phyloP scores from a whole-genome alignment of 2,329 filamentous ascomycete genomes.

The Sphaerostilbella broomeana region DNA sequence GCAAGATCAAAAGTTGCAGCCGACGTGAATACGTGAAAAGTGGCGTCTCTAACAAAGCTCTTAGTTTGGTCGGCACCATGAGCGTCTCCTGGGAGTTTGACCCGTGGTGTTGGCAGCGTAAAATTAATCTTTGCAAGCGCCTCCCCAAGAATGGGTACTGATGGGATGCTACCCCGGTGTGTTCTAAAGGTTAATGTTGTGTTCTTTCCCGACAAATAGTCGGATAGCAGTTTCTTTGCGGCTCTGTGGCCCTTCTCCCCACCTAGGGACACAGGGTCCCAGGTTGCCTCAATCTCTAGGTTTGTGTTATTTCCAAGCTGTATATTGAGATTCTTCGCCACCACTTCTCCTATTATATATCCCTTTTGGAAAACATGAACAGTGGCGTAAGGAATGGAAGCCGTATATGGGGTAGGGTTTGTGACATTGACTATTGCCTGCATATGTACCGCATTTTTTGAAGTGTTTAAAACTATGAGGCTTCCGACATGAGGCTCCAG shows the following conservation, averaged over 20 bases:
- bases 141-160: conserved; percentile 63
- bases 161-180: conserved; percentile 66
- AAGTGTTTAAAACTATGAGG: conserved; percentile 66
- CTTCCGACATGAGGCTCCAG: conserved; percentile 61
- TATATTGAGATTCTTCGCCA: conserved; percentile 56
- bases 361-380: conserved; percentile 69
- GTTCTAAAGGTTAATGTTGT: conserved; percentile 69
- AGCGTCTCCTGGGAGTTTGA: conserved; percentile 50
- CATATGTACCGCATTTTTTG: conserved; percentile 62
- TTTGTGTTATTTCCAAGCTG: conserved; percentile 65
- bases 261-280: conserved; percentile 60
- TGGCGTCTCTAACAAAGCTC: conserved; percentile 78
- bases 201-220: conserved; percentile 84
- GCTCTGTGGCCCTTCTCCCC: conserved; percentile 54
- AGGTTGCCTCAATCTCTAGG: conserved; percentile 60
- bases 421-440: conserved; percentile 72
- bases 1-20: conserved; percentile 77
- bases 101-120: conserved; percentile 62
- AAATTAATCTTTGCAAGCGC: conserved; percentile 67
- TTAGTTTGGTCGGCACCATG: conserved; percentile 32
- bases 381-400: conserved; percentile 71
- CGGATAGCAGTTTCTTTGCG: conserved; percentile 69
- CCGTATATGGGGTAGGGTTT: conserved; percentile 84
- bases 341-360: conserved; percentile 69
- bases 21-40: conserved; percentile 79